phyloP scores from a whole-genome alignment of 129 eudicot species.

The Lactuca saligna region DNA sequence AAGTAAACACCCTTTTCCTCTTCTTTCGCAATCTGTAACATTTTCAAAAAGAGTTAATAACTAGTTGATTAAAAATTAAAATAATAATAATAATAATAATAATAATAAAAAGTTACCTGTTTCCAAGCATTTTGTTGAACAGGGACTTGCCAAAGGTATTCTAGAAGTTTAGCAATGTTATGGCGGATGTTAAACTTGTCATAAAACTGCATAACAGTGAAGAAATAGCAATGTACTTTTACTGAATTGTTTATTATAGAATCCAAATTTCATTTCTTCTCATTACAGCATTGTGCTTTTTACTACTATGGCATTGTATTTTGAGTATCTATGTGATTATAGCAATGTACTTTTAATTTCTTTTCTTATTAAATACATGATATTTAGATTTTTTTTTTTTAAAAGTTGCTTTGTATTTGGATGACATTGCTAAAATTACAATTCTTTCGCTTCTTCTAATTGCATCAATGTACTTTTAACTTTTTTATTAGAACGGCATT shows the following conservation, averaged over 20 bases:
- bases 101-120: slow-evolving; percentile 36
- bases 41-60: neutral
- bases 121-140: slow-evolving; percentile 78
- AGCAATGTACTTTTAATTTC: neutral
- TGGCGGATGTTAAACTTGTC: slow-evolving; percentile 94
- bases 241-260: no score
- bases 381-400: no score
- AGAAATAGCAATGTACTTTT: neutral
- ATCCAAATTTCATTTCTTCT: no score
- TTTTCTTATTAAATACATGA: no score
- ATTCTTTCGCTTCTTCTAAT: neutral
- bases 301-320: no score
- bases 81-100: no score
- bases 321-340: no score
- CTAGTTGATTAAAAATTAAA: no score
- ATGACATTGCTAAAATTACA: no score
- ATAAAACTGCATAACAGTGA: slow-evolving; percentile 58
- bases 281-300: no score
- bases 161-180: slow-evolving; percentile 74
- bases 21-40: slow-evolving; percentile 87
- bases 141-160: slow-evolving; percentile 79
- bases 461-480: neutral
- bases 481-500: no score
- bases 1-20: slow-evolving; percentile 96
- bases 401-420: no score